phyloP scores from a whole-genome alignment of 2,329 filamentous ascomycete species.

The Aspergillus quadricinctus region DNA sequence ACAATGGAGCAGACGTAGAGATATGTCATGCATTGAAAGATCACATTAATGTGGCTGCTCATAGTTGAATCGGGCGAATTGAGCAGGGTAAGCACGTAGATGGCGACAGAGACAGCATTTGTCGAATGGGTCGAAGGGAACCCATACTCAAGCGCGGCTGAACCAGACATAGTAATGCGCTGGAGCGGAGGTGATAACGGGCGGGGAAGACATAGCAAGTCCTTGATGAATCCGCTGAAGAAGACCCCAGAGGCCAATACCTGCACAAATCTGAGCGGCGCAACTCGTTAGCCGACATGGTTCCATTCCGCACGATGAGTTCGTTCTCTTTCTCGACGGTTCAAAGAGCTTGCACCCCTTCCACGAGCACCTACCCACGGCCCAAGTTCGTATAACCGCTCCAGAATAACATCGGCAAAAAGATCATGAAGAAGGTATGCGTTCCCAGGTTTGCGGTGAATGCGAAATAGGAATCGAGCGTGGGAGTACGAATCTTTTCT shows the following conservation, averaged over 20 bases:
- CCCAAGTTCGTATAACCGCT: conserved; percentile 82
- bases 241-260: conserved; percentile 76
- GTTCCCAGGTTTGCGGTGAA: conserved; percentile 94
- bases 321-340: not conserved
- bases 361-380: conserved; percentile 64
- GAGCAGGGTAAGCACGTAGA: conserved; percentile 73
- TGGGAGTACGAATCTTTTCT: conserved; percentile 70
- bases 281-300: conserved; percentile 11
- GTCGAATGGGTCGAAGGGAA: conserved; percentile 97
- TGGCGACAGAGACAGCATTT: conserved; percentile 89
- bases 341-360: not conserved
- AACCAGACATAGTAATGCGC: conserved; percentile 96
- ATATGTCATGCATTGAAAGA: conserved; percentile 67
- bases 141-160: conserved; percentile 89
- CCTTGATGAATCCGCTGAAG: conserved; percentile 89
- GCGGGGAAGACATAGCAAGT: conserved; percentile 85
- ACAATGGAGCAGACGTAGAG: conserved; percentile 87
- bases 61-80: conserved; percentile 61
- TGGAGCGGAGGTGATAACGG: conserved; percentile 88
- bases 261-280: conserved; percentile 51
- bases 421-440: conserved; percentile 98
- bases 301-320: not conserved
- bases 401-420: conserved; percentile 93
- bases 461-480: conserved; percentile 93
- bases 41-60: conserved; percentile 53